phyloP scores from a whole-genome alignment of 352 stramenopile species.

The Plasmopara muralis region DNA sequence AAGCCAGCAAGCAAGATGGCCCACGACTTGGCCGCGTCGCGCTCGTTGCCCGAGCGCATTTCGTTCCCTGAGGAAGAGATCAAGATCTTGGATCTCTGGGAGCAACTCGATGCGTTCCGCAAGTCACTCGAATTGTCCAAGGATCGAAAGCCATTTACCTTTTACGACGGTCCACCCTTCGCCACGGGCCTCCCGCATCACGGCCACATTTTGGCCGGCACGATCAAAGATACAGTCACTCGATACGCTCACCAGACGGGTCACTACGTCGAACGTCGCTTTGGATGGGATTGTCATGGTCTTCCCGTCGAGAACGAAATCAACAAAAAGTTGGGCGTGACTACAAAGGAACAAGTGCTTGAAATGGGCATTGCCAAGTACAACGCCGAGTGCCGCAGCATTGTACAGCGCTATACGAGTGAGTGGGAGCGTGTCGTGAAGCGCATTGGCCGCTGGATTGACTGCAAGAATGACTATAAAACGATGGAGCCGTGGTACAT shows the following conservation, averaged over 20 bases:
- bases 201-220: constrained; percentile 97
- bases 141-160: constrained; percentile 94
- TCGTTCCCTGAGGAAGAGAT: constrained; percentile 81
- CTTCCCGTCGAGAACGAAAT: constrained; percentile 99
- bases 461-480: constrained; percentile 99
- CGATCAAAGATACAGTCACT: constrained; percentile 99
- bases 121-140: constrained; percentile 90
- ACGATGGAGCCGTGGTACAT: constrained; percentile 99
- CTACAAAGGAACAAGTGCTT: constrained; percentile 94
- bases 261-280: constrained; percentile 95
- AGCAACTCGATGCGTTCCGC: constrained; percentile 86
- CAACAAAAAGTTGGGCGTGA: constrained; percentile 98
- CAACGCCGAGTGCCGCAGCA: constrained; percentile 96
- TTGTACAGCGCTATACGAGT: constrained; percentile 97
- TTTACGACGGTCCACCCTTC: constrained; percentile 99
- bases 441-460: constrained; percentile 98
- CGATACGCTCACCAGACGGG: constrained; percentile 98
- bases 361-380: constrained; percentile 98
- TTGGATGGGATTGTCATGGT: constrained; percentile 99
- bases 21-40: constrained; percentile 30
- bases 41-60: constrained; percentile 80
- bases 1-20: constrained; percentile 11
- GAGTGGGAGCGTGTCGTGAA: constrained; percentile 99
- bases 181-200: constrained; percentile 98
- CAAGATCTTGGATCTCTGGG: constrained; percentile 72